Base-by-base conservation (phyloP, 148 eudicot genomes). In the Gaultheria prostrata region DNA sequence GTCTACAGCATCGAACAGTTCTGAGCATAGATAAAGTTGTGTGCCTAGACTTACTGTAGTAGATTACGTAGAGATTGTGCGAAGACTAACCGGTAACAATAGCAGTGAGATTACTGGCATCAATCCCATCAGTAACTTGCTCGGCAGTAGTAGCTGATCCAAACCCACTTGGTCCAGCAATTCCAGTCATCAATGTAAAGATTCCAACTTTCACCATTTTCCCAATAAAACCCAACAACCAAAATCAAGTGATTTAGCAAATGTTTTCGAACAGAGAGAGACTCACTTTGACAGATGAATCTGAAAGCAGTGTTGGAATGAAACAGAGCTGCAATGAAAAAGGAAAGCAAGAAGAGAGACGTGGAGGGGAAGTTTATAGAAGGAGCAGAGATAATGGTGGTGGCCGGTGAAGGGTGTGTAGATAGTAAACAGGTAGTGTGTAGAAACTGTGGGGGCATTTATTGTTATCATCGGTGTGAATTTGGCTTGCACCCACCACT, bases 111-210 rank as follows among this genome's bases (percentile, higher is more conserved):
- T 86, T 43, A 49, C 59, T 51, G 24, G 92, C 94, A 92, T 92
- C 92, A 79, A 90, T 84, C 75, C 90, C 91, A 5, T 89, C 70
- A 30, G 94, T 87, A 43, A 92, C 94, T 63, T 90, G 84, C 74
- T 90, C 94, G 78, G 91, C 92, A 46, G 92, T 89, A n/a, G 94
- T 84, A 83, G 89, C 90, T 35, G 94, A 92, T 83, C 94, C 94
- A 59, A 88, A 92, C 15, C 94, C 94, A 83, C 92, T 92, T 57
- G 89, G 86, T 6, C 94, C 94, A 21, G 83, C 80, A 28, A 53
- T 83, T 63, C 94, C 94, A 26, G 91, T 85, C 49, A 89, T 77
- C 87, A 89, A 83, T 53, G 87, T 82, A 69, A 88, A 86, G 1
- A 89, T 61, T 70, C 88, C 89, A 85, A 89, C 86, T 30, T 78